Percentiles rank a stretch among this genome's conserved stretches.
Evolutionary conservation across 345 rosid species (phyloP).

Genomic region (Angophora floribunda): DNA sequence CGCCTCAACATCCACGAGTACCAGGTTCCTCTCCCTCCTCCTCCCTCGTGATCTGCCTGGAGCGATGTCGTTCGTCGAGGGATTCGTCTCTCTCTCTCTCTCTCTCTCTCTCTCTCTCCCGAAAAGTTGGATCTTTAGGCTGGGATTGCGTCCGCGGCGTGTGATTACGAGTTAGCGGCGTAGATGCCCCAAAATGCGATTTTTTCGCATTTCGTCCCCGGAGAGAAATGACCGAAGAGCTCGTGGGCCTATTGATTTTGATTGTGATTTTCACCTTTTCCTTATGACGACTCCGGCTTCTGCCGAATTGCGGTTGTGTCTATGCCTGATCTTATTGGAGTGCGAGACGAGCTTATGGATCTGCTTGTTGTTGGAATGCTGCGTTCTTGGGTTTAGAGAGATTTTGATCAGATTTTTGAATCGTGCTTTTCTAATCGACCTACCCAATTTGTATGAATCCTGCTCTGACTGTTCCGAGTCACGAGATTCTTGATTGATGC

Average conservation of each 20-base stretch:
- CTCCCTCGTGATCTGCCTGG: neutral
- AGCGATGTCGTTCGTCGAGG: neutral
- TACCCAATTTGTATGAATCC: neutral
- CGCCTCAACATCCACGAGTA: slow-evolving; percentile 97
- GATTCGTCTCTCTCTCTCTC: neutral
- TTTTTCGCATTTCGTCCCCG: neutral
- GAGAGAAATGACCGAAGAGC: neutral
- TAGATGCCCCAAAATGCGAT: neutral
- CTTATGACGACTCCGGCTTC: neutral
- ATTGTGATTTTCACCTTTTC: neutral
- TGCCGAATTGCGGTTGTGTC: neutral
- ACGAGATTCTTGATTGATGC: neutral
- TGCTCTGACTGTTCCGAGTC: too few species aligned
- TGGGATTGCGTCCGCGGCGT: neutral
- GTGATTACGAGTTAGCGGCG: neutral
- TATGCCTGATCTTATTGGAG: neutral
- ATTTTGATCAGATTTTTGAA: neutral
- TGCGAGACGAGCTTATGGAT: neutral
- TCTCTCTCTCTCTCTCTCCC: neutral
- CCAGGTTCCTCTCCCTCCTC: slow-evolving; percentile 34
- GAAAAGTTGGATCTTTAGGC: neutral
- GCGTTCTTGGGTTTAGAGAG: neutral
- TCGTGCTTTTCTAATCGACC: neutral
- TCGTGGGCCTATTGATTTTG: neutral
- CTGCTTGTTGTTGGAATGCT: neutral